Base-by-base conservation (phyloP, 495 filamentous ascomycete genomes). In the Mycothermus thermophilus region DNA sequence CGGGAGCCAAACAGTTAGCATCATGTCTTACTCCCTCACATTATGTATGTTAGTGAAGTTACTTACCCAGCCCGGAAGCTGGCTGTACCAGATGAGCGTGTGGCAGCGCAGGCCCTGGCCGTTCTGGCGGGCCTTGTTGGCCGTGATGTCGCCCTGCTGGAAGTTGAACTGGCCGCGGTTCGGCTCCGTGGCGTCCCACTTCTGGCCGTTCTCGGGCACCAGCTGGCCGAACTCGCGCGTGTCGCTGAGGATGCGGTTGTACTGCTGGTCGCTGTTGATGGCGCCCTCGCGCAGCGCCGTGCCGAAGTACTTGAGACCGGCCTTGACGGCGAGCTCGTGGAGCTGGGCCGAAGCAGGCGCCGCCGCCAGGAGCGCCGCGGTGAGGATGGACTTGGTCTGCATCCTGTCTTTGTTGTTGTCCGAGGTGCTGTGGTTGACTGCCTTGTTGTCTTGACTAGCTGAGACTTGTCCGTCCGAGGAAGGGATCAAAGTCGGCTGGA, bases 41-140 rank as follows among this genome's bases (percentile, higher is more conserved):
- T 8, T 28, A 14, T 19, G 14, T 14, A 14, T 21, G 5, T 25
- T 11, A 25, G 11, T 25, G 22, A 25, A 34, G n/a, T 7, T 5
- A 34, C 44, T 20, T 16, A 53, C 66, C 71, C 70, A 78, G 30
- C 32, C 58, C 8, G 76, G 71, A 5, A 79, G 51, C 41, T 80
- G 73, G 25, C 52, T 60, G 49, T 78, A 54, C 74, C 71, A 80
- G 4, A 75, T 66, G n/a, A 77, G 53, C 7, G 65, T 74, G 47
- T 79, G 72, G 37, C 72, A 77, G 20, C 72, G 50, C 26, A 78
- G 43, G 13, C 60, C 47, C 52, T 78, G 67, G 26, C 62, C 60
- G 37, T 75, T 72, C n/a, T 33, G 41, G 41, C 59, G 51, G 3
- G 75, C 71, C 20, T 69, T 47, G 32, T 61, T 45, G 13, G 65